These are phyloP conservation scores for Amanita subjunquillea DNA, from an alignment of 768 basidiomycete species.

Conservation along the genomic window DNA sequence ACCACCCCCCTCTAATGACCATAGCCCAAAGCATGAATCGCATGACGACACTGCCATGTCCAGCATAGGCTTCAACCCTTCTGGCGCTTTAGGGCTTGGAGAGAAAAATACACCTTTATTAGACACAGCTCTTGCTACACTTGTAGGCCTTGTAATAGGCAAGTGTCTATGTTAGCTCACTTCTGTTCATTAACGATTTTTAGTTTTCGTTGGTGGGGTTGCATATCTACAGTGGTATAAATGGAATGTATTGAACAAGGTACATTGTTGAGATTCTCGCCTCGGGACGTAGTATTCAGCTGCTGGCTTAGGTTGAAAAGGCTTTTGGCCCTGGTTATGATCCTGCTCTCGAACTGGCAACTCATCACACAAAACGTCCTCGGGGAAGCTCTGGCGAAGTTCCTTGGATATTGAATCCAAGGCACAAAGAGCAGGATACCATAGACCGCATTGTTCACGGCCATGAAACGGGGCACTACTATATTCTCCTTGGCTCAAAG, in stretches of 20 bases:
- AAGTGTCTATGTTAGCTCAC: slow-evolving; percentile 11
- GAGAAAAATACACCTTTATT: slow-evolving; percentile 28
- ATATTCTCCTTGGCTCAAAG: slow-evolving; percentile 71
- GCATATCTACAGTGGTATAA: slow-evolving; percentile 77
- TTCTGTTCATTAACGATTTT: slow-evolving; percentile 3
- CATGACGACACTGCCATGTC: slow-evolving; percentile 29
- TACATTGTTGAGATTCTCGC: slow-evolving; percentile 15
- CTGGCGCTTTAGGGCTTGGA: slow-evolving; percentile 24
- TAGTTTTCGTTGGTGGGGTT: slow-evolving; percentile 64
- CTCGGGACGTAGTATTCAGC: slow-evolving; percentile 4
- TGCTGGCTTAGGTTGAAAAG: slow-evolving; percentile 48
- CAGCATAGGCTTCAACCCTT: slow-evolving; percentile 32
- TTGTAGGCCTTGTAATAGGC: slow-evolving; percentile 55
- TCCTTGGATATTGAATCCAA: slow-evolving; percentile 50
- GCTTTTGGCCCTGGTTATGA: slow-evolving; percentile 78
- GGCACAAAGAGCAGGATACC: slow-evolving; percentile 62
- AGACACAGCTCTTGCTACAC: slow-evolving; percentile 49
- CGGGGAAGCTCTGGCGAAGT: slow-evolving; percentile 24
- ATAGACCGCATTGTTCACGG: slow-evolving; percentile 78
- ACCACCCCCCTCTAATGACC: slow-evolving; percentile 2
- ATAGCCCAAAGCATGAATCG: slow-evolving; percentile 24
- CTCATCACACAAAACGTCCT: slow-evolving; percentile 25
- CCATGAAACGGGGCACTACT: slow-evolving; percentile 61
- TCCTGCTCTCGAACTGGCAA: slow-evolving; percentile 68
- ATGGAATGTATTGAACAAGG: slow-evolving; percentile 71